These are phyloP conservation scores for Trapa incisa DNA, from an alignment of 345 rosid genomes.

Conservation along the genomic window DNA sequence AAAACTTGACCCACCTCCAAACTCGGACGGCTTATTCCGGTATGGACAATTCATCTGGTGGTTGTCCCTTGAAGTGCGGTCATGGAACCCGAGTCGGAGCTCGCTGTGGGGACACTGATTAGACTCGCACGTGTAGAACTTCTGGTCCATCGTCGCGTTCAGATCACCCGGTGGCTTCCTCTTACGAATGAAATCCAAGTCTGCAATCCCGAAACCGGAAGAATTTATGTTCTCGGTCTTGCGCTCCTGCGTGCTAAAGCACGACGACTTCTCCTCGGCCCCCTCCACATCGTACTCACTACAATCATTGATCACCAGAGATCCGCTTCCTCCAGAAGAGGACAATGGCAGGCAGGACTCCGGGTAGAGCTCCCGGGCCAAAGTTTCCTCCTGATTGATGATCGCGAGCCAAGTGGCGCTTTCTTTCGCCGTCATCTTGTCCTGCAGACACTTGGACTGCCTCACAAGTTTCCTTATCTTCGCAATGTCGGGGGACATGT, in stretches of 20 bases:
- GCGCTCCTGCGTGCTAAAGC: conserved; percentile 44
- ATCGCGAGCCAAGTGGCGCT: conserved; percentile 1
- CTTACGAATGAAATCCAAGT: conserved; percentile 38
- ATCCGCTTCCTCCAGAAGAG: conserved; percentile 36
- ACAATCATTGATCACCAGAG: conserved; percentile 40
- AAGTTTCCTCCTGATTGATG: background rate
- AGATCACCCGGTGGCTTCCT: conserved; percentile 48
- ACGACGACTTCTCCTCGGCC: conserved; percentile 35
- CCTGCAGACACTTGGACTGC: conserved; percentile 6
- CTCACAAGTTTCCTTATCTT: background rate
- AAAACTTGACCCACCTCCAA: conserved; percentile 38
- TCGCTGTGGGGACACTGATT: conserved; percentile 57
- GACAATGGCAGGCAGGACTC: conserved; percentile 44
- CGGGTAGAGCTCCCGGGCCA: conserved; percentile 28
- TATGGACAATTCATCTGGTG: conserved; percentile 63
- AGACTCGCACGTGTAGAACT: conserved; percentile 50
- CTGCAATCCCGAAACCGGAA: conserved; percentile 16
- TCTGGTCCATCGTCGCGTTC: conserved; percentile 34
- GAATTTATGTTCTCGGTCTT: conserved; percentile 34
- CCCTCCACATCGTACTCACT: conserved; percentile 76
- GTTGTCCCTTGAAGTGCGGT: conserved; percentile 60
- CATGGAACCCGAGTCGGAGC: conserved; percentile 45
- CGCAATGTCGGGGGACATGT: conserved; percentile 2
- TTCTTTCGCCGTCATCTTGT: conserved; percentile 6
- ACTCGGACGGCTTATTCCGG: conserved; percentile 32